phyloP scores from a whole-genome alignment of 2,329 filamentous ascomycete genomes.

The Pseudonectria buxi region DNA sequence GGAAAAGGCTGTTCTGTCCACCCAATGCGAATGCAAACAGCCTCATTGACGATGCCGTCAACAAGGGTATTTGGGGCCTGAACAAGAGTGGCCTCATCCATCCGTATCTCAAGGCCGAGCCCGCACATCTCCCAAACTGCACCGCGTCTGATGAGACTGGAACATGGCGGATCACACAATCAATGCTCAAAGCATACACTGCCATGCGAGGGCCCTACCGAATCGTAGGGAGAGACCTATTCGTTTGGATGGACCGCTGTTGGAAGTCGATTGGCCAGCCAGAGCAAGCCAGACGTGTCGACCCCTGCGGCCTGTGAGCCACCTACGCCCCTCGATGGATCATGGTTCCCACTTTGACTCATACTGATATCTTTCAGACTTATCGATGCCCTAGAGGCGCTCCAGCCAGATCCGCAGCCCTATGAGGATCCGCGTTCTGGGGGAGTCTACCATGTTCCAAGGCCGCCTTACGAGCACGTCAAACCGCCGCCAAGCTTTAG shows the following conservation, averaged over 20 bases:
- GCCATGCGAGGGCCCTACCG: constrained; percentile 26
- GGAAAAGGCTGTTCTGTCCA: no score
- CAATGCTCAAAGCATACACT: constrained; percentile 25
- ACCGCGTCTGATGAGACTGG: constrained; percentile 4
- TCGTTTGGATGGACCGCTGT: constrained; percentile 17
- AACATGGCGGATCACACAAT: constrained; percentile 17
- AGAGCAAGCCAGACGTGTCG: neutral
- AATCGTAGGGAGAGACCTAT: constrained; percentile 19
- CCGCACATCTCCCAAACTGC: constrained; percentile 2
- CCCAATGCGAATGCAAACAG: no score
- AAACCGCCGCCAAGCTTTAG: neutral
- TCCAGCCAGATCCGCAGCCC: constrained; percentile 3
- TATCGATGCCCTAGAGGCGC: constrained; percentile 1
- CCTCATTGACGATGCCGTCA: constrained; percentile 6
- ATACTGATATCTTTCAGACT: constrained; percentile 3
- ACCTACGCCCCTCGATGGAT: no score
- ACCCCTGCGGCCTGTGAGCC: constrained; percentile 7
- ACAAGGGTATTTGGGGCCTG: constrained; percentile 1
- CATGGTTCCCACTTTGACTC: neutral
- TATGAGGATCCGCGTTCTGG: neutral
- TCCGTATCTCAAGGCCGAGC: neutral
- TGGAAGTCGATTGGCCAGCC: constrained; percentile 1
- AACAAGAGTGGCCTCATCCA: constrained; percentile 2
- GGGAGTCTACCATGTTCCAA: constrained; percentile 4
- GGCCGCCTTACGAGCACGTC: constrained; percentile 8